Conservation (phyloP, 441 rosid genomes). For the Jatropha multifida region DNA sequence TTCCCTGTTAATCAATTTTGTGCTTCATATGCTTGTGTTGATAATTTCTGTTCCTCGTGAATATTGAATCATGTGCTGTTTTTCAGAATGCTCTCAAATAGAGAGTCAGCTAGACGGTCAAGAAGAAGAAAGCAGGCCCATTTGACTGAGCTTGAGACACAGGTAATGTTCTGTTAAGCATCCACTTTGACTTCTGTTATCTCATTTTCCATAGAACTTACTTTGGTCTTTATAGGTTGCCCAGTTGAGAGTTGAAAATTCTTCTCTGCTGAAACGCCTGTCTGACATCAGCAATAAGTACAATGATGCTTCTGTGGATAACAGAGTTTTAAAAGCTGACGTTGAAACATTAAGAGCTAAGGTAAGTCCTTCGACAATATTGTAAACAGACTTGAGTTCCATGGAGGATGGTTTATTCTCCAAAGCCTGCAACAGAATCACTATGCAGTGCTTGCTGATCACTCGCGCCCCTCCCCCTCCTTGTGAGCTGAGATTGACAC, state of each 20-base stretch:
- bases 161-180: constrained; percentile 41
- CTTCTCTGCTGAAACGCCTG: constrained; percentile 64
- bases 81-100: constrained; percentile 82
- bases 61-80: constrained; percentile 10
- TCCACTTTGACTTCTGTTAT: constrained; percentile 8
- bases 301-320: constrained; percentile 78
- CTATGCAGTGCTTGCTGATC: not conserved
- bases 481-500: constrained; percentile 3
- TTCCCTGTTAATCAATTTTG: not conserved
- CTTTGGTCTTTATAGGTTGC: constrained; percentile 48
- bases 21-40: constrained; percentile 14
- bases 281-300: constrained; percentile 69
- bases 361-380: constrained; percentile 36
- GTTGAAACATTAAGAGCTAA: constrained; percentile 86
- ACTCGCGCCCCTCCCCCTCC: not conserved
- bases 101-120: constrained; percentile 96
- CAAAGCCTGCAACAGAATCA: no score
- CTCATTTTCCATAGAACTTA: not conserved
- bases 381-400: constrained; percentile 6
- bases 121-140: constrained; percentile 93
- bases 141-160: constrained; percentile 81
- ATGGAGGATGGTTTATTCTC: not conserved
- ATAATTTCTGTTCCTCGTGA: constrained; percentile 17
- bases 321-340: constrained; percentile 89
- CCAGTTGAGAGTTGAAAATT: constrained; percentile 74